Evolutionary conservation across 78 protist genomes (phyloP).

Genomic region (Monocercomonoides exilis): DNA sequence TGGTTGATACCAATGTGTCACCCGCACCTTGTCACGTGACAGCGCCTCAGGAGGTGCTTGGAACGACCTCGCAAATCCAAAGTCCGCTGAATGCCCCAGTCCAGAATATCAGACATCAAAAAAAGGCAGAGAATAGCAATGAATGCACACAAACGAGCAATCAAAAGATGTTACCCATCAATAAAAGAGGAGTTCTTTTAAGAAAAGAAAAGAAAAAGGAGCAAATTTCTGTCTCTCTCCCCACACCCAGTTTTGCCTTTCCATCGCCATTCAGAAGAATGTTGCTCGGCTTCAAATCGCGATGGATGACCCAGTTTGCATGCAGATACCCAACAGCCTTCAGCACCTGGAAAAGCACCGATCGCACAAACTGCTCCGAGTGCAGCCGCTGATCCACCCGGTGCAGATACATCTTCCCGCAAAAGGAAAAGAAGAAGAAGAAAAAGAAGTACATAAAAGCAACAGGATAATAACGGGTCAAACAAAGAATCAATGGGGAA

Average conservation of each 20-base stretch:
- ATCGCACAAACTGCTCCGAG: not conserved
- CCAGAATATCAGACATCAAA: not conserved
- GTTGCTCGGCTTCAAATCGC: slow-evolving; percentile 21
- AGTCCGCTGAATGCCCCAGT: not conserved
- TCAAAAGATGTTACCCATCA: no score
- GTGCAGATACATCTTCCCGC: not conserved
- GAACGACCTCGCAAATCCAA: not conserved
- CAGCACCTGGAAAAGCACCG: not conserved
- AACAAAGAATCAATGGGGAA: no score
- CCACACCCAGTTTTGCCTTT: not conserved
- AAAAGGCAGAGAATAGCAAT: no score
- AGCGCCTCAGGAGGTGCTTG: not conserved
- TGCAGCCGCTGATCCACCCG: not conserved
- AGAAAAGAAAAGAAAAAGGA: not conserved
- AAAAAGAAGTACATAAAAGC: not conserved
- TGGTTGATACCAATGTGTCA: not conserved
- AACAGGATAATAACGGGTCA: not conserved
- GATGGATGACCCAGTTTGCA: slow-evolving; percentile 18
- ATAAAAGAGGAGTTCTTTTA: no score
- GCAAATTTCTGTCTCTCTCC: not conserved
- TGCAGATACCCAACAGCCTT: not conserved
- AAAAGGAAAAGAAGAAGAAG: not conserved
- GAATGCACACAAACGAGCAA: no score
- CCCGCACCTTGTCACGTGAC: not conserved
- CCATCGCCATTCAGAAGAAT: slow-evolving; percentile 1